Conservation (phyloP, 1,284 basidiomycete genomes). For the Phlebopus sp. region DNA sequence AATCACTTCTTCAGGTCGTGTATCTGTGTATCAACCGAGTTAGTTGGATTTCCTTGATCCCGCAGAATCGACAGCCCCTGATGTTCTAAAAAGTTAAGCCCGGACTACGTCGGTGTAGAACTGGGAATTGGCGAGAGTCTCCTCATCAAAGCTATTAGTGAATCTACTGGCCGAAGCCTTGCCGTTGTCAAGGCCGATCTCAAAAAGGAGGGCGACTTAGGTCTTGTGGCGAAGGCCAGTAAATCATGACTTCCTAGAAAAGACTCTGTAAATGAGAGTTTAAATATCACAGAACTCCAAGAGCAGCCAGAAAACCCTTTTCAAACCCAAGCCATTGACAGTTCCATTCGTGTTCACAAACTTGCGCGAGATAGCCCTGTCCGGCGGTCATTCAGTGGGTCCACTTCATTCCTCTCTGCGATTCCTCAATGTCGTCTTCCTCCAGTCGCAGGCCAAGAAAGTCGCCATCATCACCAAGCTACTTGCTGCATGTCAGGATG, state of each 20-base stretch:
- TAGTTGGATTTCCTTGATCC: slow-evolving; percentile 27
- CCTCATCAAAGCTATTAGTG: slow-evolving; percentile 92
- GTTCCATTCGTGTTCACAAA: slow-evolving; percentile 86
- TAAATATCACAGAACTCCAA: slow-evolving; percentile 72
- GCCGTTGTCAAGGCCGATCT: slow-evolving; percentile 88
- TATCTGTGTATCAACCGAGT: slow-evolving; percentile 98
- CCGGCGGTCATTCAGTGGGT: slow-evolving; percentile 76
- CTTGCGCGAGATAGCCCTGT: slow-evolving; percentile 84
- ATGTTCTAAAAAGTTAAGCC: slow-evolving; percentile 66
- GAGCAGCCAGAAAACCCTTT: slow-evolving; percentile 91
- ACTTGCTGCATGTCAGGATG: slow-evolving; percentile 86
- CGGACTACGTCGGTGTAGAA: slow-evolving; percentile 95
- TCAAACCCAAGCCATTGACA: slow-evolving; percentile 91
- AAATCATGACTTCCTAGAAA: background rate
- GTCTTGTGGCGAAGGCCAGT: slow-evolving; percentile 87
- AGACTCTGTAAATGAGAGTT: background rate
- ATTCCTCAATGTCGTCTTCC: slow-evolving; percentile 4
- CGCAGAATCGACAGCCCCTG: slow-evolving; percentile 5
- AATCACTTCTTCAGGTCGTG: slow-evolving; percentile 81
- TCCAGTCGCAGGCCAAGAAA: slow-evolving; percentile 87
- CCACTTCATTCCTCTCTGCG: background rate
- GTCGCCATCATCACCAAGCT: slow-evolving; percentile 95
- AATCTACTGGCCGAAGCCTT: slow-evolving; percentile 87
- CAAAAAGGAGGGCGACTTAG: slow-evolving; percentile 93
- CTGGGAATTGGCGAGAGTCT: slow-evolving; percentile 96